Conservation (phyloP, 495 filamentous ascomycete species). For the Penicillium verhagenii region DNA sequence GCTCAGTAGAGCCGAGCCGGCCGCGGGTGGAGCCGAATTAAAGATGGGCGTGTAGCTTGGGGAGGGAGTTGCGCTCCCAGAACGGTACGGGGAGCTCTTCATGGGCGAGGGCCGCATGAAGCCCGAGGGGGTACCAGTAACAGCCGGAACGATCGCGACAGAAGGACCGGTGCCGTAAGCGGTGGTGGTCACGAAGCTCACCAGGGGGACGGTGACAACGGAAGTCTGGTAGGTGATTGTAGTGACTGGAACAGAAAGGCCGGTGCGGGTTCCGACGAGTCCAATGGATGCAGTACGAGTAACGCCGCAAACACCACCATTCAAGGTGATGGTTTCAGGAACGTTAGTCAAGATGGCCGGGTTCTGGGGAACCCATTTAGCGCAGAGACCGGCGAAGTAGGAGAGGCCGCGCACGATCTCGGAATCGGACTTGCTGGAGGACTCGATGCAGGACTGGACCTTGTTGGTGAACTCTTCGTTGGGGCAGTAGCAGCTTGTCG, state of each 20-base stretch:
- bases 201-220: constrained; percentile 73
- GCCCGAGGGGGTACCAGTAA: background rate
- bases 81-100: background rate
- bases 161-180: constrained; percentile 47
- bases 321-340: constrained; percentile 59
- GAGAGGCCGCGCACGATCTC: constrained; percentile 69
- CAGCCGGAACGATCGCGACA: constrained; percentile 27
- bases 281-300: constrained; percentile 10
- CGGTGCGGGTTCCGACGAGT: constrained; percentile 29
- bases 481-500: constrained; percentile 84
- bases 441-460: constrained; percentile 77
- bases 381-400: constrained; percentile 93
- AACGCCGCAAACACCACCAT: constrained; percentile 16
- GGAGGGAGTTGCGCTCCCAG: background rate
- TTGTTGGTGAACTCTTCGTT: constrained; percentile 70
- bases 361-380: constrained; percentile 68
- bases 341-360: constrained; percentile 79
- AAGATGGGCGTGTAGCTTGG: constrained; percentile 14
- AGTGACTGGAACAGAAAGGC: constrained; percentile 49
- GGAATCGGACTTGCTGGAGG: constrained; percentile 65
- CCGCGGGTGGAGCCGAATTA: constrained; percentile 19
- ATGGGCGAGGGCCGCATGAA: background rate
- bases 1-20: constrained; percentile 12
- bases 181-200: constrained; percentile 63
- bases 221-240: constrained; percentile 61